These are phyloP conservation scores for Backusella luteola DNA, from an alignment of 192 early-diverging fungal species.

Conservation along the genomic window DNA sequence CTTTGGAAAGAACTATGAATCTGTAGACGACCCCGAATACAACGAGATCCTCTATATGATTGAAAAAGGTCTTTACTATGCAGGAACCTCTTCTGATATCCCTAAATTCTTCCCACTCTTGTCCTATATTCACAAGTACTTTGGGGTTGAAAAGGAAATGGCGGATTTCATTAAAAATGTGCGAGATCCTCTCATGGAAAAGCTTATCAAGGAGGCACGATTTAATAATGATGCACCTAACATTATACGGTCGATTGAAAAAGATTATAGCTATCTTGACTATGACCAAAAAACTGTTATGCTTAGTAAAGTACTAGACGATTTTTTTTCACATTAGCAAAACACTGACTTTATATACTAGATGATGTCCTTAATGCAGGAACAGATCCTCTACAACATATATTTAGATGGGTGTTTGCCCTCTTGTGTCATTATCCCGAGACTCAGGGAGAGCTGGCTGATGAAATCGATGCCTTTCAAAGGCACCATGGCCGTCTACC, in stretches of 20 bases:
- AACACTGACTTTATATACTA: not conserved
- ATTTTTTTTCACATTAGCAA: not conserved
- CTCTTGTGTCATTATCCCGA: constrained; percentile 1
- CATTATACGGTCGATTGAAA: not conserved
- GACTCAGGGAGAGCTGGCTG: not conserved
- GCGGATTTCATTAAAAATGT: not conserved
- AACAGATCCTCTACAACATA: not conserved
- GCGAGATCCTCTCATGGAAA: not conserved
- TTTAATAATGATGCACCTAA: not conserved
- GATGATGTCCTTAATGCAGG: constrained; percentile 2
- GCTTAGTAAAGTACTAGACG: not conserved
- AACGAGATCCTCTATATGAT: not conserved
- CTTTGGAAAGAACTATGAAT: not conserved
- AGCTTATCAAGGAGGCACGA: not conserved
- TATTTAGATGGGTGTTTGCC: not conserved
- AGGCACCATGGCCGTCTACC: not conserved
- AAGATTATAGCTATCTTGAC: not conserved
- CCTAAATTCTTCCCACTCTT: not conserved
- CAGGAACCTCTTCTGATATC: not conserved
- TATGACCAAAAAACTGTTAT: not conserved
- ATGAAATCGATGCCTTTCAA: not conserved
- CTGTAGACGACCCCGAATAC: not conserved
- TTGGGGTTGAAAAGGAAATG: not conserved
- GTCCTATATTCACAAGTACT: not conserved
- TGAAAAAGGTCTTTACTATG: not conserved